Conservation (phyloP, 163 green algal species). For the Chlamydomonas reinhardtii region DNA sequence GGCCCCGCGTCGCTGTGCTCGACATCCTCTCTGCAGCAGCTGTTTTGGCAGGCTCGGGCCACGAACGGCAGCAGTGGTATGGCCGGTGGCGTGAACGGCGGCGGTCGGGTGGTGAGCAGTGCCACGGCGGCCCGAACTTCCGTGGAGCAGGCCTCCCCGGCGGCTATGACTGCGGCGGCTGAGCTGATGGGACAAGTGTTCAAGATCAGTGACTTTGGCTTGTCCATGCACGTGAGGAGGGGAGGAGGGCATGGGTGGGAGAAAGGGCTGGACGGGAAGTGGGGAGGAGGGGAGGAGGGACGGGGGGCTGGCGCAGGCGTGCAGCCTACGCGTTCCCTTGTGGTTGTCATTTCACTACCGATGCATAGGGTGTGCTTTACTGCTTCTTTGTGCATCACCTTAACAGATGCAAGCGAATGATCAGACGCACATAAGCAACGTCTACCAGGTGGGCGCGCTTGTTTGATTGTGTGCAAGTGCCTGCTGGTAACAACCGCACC, state of each 20-base stretch:
- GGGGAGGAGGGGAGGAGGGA: too few relatives aligned
- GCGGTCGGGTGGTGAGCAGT: not conserved
- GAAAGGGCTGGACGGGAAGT: too few relatives aligned
- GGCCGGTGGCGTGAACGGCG: too few relatives aligned
- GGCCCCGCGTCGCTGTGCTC: too few relatives aligned
- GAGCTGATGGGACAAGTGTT: not conserved
- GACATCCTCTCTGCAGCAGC: too few relatives aligned
- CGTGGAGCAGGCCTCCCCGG: not conserved
- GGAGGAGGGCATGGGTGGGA: not conserved
- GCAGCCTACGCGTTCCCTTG: too few relatives aligned
- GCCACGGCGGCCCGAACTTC: not conserved
- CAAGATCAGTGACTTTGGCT: slow-evolving; percentile 25
- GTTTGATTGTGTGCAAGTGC: not conserved
- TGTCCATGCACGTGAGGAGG: not conserved
- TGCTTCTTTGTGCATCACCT: too few relatives aligned
- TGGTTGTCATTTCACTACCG: too few relatives aligned
- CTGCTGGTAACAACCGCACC: not conserved
- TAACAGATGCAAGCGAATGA: not conserved
- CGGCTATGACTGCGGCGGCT: not conserved
- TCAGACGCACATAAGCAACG: slow-evolving; percentile 6
- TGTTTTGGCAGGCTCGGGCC: too few relatives aligned
- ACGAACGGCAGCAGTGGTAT: too few relatives aligned
- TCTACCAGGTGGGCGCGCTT: not conserved
- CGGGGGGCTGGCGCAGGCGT: too few relatives aligned
- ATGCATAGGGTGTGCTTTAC: too few relatives aligned